Percentiles rank a stretch among this genome's conserved stretches.
Evolutionary conservation across 768 basidiomycete species (phyloP).

Genomic region (Pilatotrama ljubarskyi): DNA sequence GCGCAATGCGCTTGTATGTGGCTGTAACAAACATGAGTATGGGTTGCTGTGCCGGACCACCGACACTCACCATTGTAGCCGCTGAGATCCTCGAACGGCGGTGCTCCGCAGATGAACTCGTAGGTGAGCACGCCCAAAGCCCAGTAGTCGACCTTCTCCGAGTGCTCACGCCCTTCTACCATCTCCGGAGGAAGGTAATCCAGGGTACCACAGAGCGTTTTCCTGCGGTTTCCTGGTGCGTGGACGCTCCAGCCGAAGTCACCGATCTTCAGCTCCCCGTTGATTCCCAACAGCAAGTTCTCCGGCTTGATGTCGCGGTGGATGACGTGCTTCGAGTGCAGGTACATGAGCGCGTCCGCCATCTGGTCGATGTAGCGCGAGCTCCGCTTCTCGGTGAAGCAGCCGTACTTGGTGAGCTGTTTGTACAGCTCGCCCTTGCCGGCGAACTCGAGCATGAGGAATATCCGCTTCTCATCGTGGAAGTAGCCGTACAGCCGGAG

Average conservation of each 20-base stretch:
- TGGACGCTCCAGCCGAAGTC: slow-evolving; percentile 99
- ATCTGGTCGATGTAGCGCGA: slow-evolving; percentile 95
- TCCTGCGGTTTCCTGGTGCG: slow-evolving; percentile 86
- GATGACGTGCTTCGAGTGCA: slow-evolving; percentile 96
- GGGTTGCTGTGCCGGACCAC: background rate
- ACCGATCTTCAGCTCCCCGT: slow-evolving; percentile 96
- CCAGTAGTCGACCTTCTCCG: slow-evolving; percentile 93
- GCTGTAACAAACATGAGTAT: slow-evolving; percentile 44
- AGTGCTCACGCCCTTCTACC: slow-evolving; percentile 91
- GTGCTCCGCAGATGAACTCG: slow-evolving; percentile 86
- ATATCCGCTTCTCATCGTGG: slow-evolving; percentile 97
- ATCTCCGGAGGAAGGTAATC: slow-evolving; percentile 99
- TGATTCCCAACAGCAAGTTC: slow-evolving; percentile 90
- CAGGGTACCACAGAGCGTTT: slow-evolving; percentile 91
- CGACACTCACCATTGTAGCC: slow-evolving; percentile 67
- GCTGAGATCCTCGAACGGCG: slow-evolving; percentile 82
- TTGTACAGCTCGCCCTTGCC: slow-evolving; percentile 97
- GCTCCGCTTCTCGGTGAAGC: slow-evolving; percentile 86
- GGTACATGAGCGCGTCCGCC: slow-evolving; percentile 91
- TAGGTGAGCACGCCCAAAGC: slow-evolving; percentile 95
- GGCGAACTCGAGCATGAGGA: slow-evolving; percentile 97
- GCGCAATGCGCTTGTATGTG: slow-evolving; percentile 87
- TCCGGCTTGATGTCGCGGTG: slow-evolving; percentile 99
- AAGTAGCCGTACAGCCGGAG: slow-evolving; percentile 96
- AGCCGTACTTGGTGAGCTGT: slow-evolving; percentile 82